Base-by-base conservation (phyloP, 768 basidiomycete genomes). In the Xerocomellus intermedius region DNA sequence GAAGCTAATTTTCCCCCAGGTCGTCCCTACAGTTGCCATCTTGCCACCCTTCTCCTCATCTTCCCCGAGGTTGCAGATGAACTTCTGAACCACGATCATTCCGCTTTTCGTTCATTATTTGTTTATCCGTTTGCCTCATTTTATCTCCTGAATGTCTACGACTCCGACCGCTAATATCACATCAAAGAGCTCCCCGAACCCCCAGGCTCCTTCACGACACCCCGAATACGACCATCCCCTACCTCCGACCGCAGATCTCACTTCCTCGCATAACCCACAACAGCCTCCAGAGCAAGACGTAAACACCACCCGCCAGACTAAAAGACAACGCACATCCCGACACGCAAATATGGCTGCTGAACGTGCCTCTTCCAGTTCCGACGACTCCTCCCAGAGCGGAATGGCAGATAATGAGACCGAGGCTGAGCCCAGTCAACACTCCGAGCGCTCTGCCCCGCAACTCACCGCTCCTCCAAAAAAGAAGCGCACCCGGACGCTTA, bases 401-500 rank as follows among this genome's bases (percentile, higher is more conserved):
- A 72, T 82, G 76, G 82, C 81, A 8, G 86, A 87, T 67, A 83
- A 76, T 48, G 85, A 84, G 61, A 79, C 75, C 58, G 79, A 81
- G 52, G 71, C 73, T 33, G 77, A 73, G 38, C 76, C 70, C 54
- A 76, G 73, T 44, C 75, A 77, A 35, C 73, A 69, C 32, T 70
- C 77, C 24, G 77, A 77, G 59, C 66, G 64, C 50, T 69, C 68
- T 53, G 67, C 72, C 17, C 45, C 39, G 2, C 70, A 72, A 4
- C 55, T 64, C n/a, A 48, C 76, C 19, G 65, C 68, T 26, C 69
- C 68, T 38, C 69, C 57, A 12, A 82, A 82, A 57, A 72, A 74
- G 58, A 90, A 90, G 79, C 89, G 89, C 72, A 91, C 90, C 64
- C 81, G 91, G 52, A 94, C 91, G 30, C 75, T 94, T 52, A 94